Percentiles rank a stretch among this genome's conserved stretches.
These are phyloP conservation scores for Mycosarcoma mackinlayi DNA, from an alignment of 1,284 basidiomycete species.

Conservation along the genomic window DNA sequence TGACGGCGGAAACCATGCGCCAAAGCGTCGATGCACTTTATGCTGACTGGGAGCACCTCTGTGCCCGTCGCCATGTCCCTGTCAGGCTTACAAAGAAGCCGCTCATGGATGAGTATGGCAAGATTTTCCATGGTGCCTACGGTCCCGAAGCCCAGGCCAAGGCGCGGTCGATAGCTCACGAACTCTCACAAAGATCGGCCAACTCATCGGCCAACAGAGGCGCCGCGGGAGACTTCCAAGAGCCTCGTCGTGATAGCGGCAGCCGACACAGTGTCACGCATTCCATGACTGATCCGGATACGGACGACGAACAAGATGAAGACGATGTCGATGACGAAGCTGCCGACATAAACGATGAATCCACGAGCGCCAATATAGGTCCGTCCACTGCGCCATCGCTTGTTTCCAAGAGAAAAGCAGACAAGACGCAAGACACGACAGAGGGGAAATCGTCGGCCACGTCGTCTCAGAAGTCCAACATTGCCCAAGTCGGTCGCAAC, in stretches of 20 bases:
- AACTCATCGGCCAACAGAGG: conserved; percentile 9
- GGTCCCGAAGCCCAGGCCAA: conserved; percentile 30
- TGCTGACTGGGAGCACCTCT: conserved; percentile 33
- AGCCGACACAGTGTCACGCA: conserved; percentile 15
- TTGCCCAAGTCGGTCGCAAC: conserved; percentile 46
- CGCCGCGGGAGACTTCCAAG: background rate
- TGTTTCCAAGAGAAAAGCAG: conserved; percentile 13
- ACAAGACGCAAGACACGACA: background rate
- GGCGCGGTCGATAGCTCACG: conserved; percentile 36
- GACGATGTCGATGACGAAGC: background rate
- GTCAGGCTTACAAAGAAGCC: conserved; percentile 36
- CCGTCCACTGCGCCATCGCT: background rate
- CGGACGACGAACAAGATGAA: conserved; percentile 10
- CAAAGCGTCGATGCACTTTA: conserved; percentile 47
- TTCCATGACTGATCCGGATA: conserved; percentile 27
- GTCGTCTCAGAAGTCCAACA: conserved; percentile 29
- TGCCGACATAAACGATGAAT: background rate
- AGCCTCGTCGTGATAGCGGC: conserved; percentile 12
- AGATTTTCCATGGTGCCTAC: conserved; percentile 43
- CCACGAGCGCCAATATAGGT: conserved; percentile 19
- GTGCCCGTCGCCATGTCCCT: conserved; percentile 25
- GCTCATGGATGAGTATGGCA: conserved; percentile 48
- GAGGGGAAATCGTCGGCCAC: conserved; percentile 1
- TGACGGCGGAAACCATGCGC: conserved; percentile 46
- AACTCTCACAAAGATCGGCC: conserved; percentile 27